These are phyloP conservation scores for Clonostachys solani DNA, from an alignment of 2,329 filamentous ascomycete genomes.

Conservation along the genomic window DNA sequence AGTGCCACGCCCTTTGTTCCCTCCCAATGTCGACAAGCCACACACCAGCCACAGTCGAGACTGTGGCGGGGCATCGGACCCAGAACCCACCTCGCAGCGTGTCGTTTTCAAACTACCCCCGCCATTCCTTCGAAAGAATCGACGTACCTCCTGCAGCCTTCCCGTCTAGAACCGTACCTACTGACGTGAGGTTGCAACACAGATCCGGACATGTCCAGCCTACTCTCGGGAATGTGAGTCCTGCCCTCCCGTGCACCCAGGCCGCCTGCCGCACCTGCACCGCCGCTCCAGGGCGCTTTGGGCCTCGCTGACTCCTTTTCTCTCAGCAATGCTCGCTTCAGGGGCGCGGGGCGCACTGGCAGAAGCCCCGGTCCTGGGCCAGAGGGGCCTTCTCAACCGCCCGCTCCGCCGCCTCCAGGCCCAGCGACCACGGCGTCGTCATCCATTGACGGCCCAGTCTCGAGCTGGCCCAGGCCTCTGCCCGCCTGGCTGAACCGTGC, in stretches of 20 bases:
- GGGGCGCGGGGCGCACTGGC: conserved; percentile 21
- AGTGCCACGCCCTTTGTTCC: too few relatives aligned
- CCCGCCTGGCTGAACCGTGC: conserved; percentile 72
- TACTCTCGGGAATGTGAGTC: conserved; percentile 49
- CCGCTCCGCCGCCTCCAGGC: conserved; percentile 7
- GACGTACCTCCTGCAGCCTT: too few relatives aligned
- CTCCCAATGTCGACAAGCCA: too few relatives aligned
- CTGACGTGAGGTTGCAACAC: too few relatives aligned
- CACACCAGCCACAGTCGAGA: too few relatives aligned
- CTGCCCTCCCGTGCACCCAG: conserved; percentile 3
- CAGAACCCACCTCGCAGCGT: too few relatives aligned
- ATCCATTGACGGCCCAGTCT: conserved; percentile 9
- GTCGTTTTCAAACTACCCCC: too few relatives aligned
- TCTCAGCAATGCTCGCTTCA: conserved; percentile 43
- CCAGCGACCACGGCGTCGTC: conserved; percentile 21
- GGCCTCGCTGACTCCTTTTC: background rate
- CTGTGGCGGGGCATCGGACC: too few relatives aligned
- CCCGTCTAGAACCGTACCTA: too few relatives aligned
- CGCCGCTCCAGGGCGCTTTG: background rate
- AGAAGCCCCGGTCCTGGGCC: conserved; percentile 27
- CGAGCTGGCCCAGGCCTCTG: conserved; percentile 47
- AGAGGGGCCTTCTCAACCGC: conserved; percentile 22
- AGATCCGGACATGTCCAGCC: conserved; percentile 35
- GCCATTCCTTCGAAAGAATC: too few relatives aligned
- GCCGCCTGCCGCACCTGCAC: background rate